phyloP scores from a whole-genome alignment of 2,329 filamentous ascomycete genomes.

The Colletotrichum euphorbiae region DNA sequence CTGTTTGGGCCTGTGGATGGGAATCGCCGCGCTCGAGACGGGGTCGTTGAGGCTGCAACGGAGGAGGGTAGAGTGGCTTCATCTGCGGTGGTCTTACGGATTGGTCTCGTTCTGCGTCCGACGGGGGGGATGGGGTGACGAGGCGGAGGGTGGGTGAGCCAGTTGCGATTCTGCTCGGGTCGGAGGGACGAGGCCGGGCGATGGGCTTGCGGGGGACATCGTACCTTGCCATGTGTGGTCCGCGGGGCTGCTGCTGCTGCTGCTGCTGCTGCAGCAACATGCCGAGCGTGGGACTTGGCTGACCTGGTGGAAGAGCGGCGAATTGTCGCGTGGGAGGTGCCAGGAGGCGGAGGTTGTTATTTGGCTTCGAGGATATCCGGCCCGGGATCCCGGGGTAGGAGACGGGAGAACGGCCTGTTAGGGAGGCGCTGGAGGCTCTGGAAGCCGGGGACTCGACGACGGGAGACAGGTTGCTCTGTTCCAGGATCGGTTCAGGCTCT shows the following conservation, averaged over 20 bases:
- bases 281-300: slow-evolving; percentile 58
- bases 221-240: slow-evolving; percentile 38
- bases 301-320: slow-evolving; percentile 51
- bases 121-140: slow-evolving; percentile 49
- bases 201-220: slow-evolving; percentile 36
- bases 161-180: slow-evolving; percentile 28
- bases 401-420: slow-evolving; percentile 48
- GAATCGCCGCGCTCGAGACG: slow-evolving; percentile 26
- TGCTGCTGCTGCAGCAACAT: slow-evolving; percentile 42
- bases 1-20: slow-evolving; percentile 28
- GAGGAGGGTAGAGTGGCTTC: slow-evolving; percentile 35
- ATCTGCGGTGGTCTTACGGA: slow-evolving; percentile 30
- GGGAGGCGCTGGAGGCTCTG: slow-evolving; percentile 40
- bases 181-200: slow-evolving; percentile 20
- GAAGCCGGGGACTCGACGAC: slow-evolving; percentile 60
- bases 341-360: slow-evolving; percentile 45
- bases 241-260: slow-evolving; percentile 37
- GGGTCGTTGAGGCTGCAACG: slow-evolving; percentile 29
- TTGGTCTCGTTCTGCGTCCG: slow-evolving; percentile 9
- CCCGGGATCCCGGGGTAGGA: slow-evolving; percentile 48
- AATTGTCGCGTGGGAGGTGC: slow-evolving; percentile 50
- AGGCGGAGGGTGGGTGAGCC: slow-evolving; percentile 52
- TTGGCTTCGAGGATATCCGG: slow-evolving; percentile 32
- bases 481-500: slow-evolving; percentile 41
- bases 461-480: slow-evolving; percentile 56